These are phyloP conservation scores for Tricholoma furcatifolium DNA, from an alignment of 768 basidiomycete genomes.

Conservation along the genomic window DNA sequence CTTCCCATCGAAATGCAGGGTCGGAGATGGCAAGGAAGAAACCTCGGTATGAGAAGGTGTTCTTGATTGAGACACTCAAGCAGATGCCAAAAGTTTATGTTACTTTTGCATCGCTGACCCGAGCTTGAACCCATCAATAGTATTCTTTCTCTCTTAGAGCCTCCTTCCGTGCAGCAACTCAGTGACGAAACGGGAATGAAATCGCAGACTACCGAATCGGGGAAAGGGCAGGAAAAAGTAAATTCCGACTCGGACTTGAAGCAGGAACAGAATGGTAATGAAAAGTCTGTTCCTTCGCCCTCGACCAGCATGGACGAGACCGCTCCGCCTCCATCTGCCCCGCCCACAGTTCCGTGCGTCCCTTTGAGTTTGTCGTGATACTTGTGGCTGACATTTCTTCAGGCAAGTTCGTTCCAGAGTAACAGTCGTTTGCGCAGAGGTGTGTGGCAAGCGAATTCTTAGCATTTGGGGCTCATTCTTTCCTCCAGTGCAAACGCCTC, in stretches of 20 bases:
- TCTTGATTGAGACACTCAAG: constrained; percentile 12
- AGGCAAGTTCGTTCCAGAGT: constrained; percentile 75
- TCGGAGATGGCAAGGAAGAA: constrained; percentile 4
- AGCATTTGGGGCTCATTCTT: constrained; percentile 8
- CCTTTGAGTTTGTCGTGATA: background rate
- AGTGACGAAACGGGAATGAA: constrained; percentile 7
- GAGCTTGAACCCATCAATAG: background rate
- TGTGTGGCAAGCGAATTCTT: constrained; percentile 21
- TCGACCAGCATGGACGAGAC: constrained; percentile 19
- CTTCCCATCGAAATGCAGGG: constrained; percentile 15
- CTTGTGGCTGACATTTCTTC: constrained; percentile 4
- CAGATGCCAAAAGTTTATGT: constrained; percentile 15
- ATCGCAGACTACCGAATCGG: constrained; percentile 15
- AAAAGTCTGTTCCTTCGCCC: constrained; percentile 13
- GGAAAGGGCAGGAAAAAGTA: constrained; percentile 5
- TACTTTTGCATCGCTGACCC: background rate
- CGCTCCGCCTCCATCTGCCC: constrained; percentile 3
- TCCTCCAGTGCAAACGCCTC: constrained; percentile 74
- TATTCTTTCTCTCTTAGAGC: too few relatives aligned
- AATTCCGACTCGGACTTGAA: constrained; percentile 17
- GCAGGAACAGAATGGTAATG: constrained; percentile 17
- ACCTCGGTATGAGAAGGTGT: constrained; percentile 10
- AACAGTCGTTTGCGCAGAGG: constrained; percentile 83
- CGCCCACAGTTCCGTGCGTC: constrained; percentile 21
- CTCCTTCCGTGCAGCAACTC: background rate